Base-by-base conservation (phyloP, 2,329 filamentous ascomycete genomes). In the Plenodomus tracheiphilus region DNA sequence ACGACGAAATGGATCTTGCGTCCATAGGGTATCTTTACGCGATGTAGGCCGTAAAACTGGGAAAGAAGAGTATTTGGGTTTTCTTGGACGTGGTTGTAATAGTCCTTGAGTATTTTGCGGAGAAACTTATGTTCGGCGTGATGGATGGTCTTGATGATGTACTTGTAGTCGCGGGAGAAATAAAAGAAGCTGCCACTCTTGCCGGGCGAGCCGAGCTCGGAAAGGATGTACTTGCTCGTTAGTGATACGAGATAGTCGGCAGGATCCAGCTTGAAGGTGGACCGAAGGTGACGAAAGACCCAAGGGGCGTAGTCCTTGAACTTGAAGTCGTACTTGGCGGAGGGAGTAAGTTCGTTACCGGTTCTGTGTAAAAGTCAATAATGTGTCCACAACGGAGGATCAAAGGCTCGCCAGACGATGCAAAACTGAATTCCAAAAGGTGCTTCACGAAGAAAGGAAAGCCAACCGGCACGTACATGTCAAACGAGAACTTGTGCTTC, bases 291-390 rank as follows among this genome's bases (percentile, higher is more conserved):
- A 65, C 94, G 90, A 75, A 99, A 99, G 50, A 99, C 94, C 92
- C 93, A 97, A 48, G 94, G 94, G n/a, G 93, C 93, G 74, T 99
- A 99, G 76, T 99, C 94, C 78, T 99, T 99, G 81, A 99, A 99
- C 75, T 99, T 99, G 85, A 99, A 99, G 77, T 99, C 94, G 78
- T 99, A 99, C 76, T 99, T 97, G 61, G 94, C 92, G 54, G 93
- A 97, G 18, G 94, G 94, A 4, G 96, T 96, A 71, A 99, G 80
- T 78, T 99, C 94, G 72, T 97, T 97, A 58, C 94, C 94, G 58
- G 92, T 95, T 69, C 89, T 92, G 66, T 48, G 34, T 47, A 22
- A 30, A 25, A 64, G 81, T 77, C 41, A 62, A 55, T 46, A 39
- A 20, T 37, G 22, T 44, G 41, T 32, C 8, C 16, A 13, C 10